These are phyloP conservation scores for Lachnellula cervina DNA, from an alignment of 2,329 filamentous ascomycete species.

Conservation along the genomic window DNA sequence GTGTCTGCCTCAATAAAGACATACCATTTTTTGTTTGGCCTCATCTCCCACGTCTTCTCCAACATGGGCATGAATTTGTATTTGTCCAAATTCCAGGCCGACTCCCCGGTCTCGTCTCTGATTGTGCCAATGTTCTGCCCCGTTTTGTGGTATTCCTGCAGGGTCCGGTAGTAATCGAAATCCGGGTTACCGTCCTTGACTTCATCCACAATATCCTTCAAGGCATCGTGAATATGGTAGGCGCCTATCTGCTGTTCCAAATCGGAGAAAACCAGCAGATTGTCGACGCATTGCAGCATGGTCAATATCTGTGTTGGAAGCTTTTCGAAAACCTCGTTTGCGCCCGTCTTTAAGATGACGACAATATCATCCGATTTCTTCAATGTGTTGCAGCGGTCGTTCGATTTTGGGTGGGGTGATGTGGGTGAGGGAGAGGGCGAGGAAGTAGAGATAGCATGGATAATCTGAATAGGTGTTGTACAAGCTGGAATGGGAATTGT, in stretches of 20 bases:
- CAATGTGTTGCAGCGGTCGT: background rate
- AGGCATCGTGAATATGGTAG: constrained; percentile 40
- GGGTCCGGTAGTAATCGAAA: constrained; percentile 41
- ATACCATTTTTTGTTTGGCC: constrained; percentile 52
- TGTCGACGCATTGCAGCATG: constrained; percentile 41
- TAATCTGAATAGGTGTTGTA: too few species aligned
- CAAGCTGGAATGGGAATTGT: too few species aligned
- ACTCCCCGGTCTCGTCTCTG: constrained; percentile 31
- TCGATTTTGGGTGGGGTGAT: background rate
- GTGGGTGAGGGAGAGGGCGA: background rate
- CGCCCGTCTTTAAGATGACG: constrained; percentile 52
- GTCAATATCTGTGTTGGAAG: constrained; percentile 51
- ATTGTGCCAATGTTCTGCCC: constrained; percentile 41
- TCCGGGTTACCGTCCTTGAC: constrained; percentile 38
- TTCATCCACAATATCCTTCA: constrained; percentile 39
- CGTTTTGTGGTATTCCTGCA: constrained; percentile 39
- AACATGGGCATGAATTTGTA: constrained; percentile 58
- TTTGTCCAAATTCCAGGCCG: constrained; percentile 51
- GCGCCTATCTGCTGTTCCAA: constrained; percentile 44
- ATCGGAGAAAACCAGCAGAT: constrained; percentile 55
- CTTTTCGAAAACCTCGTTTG: constrained; percentile 47
- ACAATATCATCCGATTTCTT: constrained; percentile 1
- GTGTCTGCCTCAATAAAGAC: constrained; percentile 54
- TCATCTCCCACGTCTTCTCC: constrained; percentile 45
- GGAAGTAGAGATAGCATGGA: background rate